Conservation (phyloP, 1,139 yeast genomes). For the Starmera stellimalicola region DNA sequence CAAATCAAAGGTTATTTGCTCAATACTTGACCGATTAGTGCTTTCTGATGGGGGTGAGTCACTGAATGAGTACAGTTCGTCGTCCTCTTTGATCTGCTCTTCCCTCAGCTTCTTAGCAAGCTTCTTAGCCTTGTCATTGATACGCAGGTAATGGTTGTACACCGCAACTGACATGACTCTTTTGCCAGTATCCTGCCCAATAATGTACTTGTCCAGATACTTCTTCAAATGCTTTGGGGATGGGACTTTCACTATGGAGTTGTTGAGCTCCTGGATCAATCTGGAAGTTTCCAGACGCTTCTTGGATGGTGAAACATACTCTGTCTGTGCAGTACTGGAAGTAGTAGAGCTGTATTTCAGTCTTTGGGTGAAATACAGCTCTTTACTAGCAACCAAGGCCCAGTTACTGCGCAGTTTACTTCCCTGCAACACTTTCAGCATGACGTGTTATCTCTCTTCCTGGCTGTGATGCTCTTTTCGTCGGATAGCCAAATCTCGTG, state of each 20-base stretch:
- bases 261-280: conserved; percentile 2
- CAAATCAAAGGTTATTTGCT: conserved; percentile 19
- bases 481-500: no score
- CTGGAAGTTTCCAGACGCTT: background rate
- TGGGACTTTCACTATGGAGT: conserved; percentile 24
- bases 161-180: conserved; percentile 48
- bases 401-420: no score
- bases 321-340: no score
- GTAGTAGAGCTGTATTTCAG: no score
- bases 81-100: conserved; percentile 14
- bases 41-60: conserved; percentile 21
- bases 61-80: conserved; percentile 14
- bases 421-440: no score
- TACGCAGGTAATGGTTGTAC: conserved; percentile 39
- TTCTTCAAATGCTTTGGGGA: conserved; percentile 34
- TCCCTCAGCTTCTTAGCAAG: conserved; percentile 11
- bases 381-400: no score
- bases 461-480: no score
- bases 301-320: background rate
- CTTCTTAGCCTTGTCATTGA: conserved; percentile 27
- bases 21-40: conserved; percentile 12
- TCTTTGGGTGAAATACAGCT: no score
- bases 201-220: conserved; percentile 36
- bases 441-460: no score
- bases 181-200: conserved; percentile 44